Conservation (phyloP, 176 grass and related monocot species). For the Rhynchospora tenuis region DNA sequence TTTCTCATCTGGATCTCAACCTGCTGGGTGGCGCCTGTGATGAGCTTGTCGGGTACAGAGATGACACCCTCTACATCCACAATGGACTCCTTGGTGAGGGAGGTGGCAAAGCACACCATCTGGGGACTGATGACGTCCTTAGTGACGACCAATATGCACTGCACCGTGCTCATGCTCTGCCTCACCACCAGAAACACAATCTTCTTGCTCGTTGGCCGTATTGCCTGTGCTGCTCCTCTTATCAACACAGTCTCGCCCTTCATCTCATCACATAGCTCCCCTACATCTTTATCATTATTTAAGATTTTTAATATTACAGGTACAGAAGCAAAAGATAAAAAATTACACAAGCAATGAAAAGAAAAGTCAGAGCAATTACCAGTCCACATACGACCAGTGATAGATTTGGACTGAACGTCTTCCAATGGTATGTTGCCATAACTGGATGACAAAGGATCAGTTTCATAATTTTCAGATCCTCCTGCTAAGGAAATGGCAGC, state of each 20-base stretch:
- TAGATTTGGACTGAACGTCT: constrained; percentile 71
- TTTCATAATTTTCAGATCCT: neutral
- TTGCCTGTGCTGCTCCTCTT: constrained; percentile 42
- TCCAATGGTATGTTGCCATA: constrained; percentile 55
- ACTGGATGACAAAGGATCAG: constrained; percentile 38
- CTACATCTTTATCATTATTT: constrained; percentile 16
- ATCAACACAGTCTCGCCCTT: constrained; percentile 42
- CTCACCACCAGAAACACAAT: constrained; percentile 79
- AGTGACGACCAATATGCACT: constrained; percentile 63
- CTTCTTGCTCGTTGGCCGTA: constrained; percentile 76
- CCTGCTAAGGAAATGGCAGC: neutral
- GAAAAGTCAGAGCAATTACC: neutral
- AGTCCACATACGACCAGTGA: constrained; percentile 50
- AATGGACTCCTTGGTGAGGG: constrained; percentile 72
- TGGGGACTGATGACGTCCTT: constrained; percentile 58
- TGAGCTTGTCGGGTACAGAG: constrained; percentile 54
- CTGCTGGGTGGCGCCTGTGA: constrained; percentile 83
- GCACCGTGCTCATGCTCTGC: constrained; percentile 62
- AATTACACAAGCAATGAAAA: neutral
- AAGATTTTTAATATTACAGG: neutral
- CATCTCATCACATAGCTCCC: constrained; percentile 22
- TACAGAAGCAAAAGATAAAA: neutral
- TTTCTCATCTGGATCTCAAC: constrained; percentile 75
- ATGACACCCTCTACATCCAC: constrained; percentile 70
- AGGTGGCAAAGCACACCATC: constrained; percentile 66